These are phyloP conservation scores for Fusarium sororula DNA, from an alignment of 2,329 filamentous ascomycete genomes.

Conservation along the genomic window DNA sequence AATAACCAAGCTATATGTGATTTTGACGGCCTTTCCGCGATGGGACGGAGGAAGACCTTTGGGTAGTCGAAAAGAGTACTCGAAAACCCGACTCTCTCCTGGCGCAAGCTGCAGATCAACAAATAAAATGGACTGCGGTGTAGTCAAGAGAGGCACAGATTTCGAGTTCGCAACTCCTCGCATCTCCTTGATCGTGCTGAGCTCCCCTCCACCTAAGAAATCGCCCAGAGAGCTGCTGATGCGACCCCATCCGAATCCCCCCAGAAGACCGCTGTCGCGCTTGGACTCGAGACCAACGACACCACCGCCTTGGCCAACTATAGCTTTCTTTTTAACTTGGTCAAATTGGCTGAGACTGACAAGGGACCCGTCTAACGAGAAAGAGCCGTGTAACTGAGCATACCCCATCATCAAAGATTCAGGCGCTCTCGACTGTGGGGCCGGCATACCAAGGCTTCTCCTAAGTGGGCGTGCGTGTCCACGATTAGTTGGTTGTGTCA, in stretches of 20 bases:
- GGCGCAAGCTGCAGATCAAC: conserved; percentile 89
- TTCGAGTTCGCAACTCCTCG: conserved; percentile 85
- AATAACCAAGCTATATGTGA: conserved; percentile 88
- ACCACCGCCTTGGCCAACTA: conserved; percentile 86
- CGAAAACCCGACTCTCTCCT: conserved; percentile 87
- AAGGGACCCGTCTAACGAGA: conserved; percentile 89
- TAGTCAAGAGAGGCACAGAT: conserved; percentile 90
- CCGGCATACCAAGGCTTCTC: conserved; percentile 55
- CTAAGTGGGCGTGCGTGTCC: conserved; percentile 54
- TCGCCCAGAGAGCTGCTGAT: conserved; percentile 90
- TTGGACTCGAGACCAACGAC: conserved; percentile 85
- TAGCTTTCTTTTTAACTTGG: conserved; percentile 93
- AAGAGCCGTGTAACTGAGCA: conserved; percentile 91
- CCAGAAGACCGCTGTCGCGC: conserved; percentile 80
- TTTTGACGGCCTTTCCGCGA: conserved; percentile 92
- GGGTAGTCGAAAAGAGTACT: conserved; percentile 86
- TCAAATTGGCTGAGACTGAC: conserved; percentile 92
- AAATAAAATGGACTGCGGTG: conserved; percentile 94
- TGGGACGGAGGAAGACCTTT: conserved; percentile 91
- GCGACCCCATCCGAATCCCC: conserved; percentile 86
- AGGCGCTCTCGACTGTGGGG: conserved; percentile 60
- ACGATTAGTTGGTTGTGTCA: conserved; percentile 58
- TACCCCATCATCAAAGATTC: conserved; percentile 98
- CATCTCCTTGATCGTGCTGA: conserved; percentile 97
- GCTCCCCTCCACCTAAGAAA: conserved; percentile 83